phyloP scores from a whole-genome alignment of 2,329 filamentous ascomycete species.

The Arthrinium phaeospermum region DNA sequence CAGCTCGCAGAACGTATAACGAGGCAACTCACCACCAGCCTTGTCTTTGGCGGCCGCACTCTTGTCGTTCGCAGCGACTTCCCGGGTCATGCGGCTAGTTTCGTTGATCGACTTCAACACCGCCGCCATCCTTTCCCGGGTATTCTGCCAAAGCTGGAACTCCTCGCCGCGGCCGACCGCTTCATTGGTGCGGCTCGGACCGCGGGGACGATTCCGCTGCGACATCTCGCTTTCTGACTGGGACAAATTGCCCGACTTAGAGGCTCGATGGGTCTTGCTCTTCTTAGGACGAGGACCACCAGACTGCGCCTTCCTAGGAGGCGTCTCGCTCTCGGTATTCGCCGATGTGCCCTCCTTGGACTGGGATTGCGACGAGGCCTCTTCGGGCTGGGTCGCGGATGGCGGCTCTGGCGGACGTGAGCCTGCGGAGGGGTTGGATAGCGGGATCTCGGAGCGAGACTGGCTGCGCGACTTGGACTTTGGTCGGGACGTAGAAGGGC shows the following conservation, averaged over 20 bases:
- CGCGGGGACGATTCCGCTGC: slow-evolving; percentile 39
- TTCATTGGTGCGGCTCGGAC: slow-evolving; percentile 45
- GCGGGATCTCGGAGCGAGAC: neutral
- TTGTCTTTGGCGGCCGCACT: slow-evolving; percentile 44
- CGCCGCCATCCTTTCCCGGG: slow-evolving; percentile 44
- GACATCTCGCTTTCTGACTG: slow-evolving; percentile 25
- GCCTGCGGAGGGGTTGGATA: neutral
- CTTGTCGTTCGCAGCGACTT: slow-evolving; percentile 47
- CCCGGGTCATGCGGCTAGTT: slow-evolving; percentile 45
- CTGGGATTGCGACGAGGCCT: neutral
- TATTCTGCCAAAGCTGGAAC: slow-evolving; percentile 46
- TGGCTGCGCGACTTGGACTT: slow-evolving; percentile 11
- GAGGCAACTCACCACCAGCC: slow-evolving; percentile 35
- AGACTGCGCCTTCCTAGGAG: slow-evolving; percentile 5
- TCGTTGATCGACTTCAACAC: slow-evolving; percentile 46
- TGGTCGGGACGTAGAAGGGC: neutral
- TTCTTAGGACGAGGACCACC: neutral
- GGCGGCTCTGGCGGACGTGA: slow-evolving; percentile 1
- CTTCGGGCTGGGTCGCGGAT: neutral
- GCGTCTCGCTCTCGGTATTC: slow-evolving; percentile 1
- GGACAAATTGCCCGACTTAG: slow-evolving; percentile 6
- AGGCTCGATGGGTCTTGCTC: neutral
- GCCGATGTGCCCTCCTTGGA: neutral
- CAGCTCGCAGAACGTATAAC: neutral
- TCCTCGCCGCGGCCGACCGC: slow-evolving; percentile 48